phyloP scores from a whole-genome alignment of 2,329 filamentous ascomycete genomes.

The Aureobasidium sp. region DNA sequence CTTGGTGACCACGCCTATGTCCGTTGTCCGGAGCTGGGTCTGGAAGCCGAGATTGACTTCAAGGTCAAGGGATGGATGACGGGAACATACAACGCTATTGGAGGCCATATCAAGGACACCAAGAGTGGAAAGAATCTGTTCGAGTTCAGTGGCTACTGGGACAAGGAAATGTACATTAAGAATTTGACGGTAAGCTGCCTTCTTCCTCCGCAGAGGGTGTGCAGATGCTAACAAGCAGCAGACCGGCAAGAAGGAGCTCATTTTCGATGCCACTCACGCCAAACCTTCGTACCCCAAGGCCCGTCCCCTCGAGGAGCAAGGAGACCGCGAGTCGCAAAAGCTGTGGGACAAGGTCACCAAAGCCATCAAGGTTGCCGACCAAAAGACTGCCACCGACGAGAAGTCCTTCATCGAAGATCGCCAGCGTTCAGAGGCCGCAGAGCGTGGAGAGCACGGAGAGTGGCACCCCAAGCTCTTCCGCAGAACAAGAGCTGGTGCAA shows the following conservation, averaged over 20 bases:
- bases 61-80: conserved; percentile 97
- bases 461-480: conserved; percentile 88
- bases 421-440: conserved; percentile 80
- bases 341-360: conserved; percentile 76
- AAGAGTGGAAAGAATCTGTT: conserved; percentile 79
- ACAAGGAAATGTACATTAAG: conserved; percentile 88
- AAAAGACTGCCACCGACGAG: conserved; percentile 82
- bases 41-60: conserved; percentile 90
- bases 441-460: conserved; percentile 67
- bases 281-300: conserved; percentile 66
- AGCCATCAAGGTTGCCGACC: conserved; percentile 76
- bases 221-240: conserved; percentile 29
- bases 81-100: conserved; percentile 93
- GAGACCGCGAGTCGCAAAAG: conserved; percentile 78
- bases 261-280: conserved; percentile 77
- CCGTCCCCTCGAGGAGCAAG: conserved; percentile 76
- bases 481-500: conserved; percentile 58
- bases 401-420: conserved; percentile 94
- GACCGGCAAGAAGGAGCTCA: conserved; percentile 80
- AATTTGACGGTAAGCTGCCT: conserved; percentile 63
- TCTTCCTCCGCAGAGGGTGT: neutral
- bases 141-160: conserved; percentile 89
- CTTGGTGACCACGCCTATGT: conserved; percentile 93
- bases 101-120: conserved; percentile 81
- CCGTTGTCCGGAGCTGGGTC: conserved; percentile 75